A percentile compares a stretch with the other conserved stretches of the same genome.
Conservation (phyloP, 2,329 filamentous ascomycete species). For the Ceratocystis alfenasii region DNA sequence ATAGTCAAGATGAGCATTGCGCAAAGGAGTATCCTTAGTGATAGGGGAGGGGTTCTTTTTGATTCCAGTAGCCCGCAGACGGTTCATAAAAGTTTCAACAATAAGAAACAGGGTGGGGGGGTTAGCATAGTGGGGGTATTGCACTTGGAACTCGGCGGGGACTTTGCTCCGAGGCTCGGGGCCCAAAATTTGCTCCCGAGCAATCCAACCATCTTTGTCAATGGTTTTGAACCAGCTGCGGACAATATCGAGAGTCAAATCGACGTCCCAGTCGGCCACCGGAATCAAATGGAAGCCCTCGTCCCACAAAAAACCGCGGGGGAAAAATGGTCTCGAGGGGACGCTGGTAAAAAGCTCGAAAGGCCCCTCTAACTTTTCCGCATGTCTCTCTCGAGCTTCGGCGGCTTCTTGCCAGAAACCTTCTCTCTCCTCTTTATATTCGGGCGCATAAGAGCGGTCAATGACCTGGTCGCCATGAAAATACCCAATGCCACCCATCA, state of each 20-base stretch:
- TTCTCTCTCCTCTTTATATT: slow-evolving; percentile 91
- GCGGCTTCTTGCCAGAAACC: slow-evolving; percentile 91
- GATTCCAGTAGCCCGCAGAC: slow-evolving; percentile 39
- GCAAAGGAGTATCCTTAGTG: slow-evolving; percentile 20
- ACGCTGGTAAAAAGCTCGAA: slow-evolving; percentile 84
- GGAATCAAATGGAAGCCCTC: slow-evolving; percentile 92
- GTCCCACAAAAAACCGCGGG: slow-evolving; percentile 92
- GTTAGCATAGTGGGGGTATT: slow-evolving; percentile 96
- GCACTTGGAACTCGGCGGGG: slow-evolving; percentile 79
- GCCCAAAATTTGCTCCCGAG: slow-evolving; percentile 87
- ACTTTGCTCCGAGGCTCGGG: slow-evolving; percentile 89
- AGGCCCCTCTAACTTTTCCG: slow-evolving; percentile 63
- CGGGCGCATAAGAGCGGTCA: slow-evolving; percentile 79
- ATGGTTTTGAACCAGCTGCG: slow-evolving; percentile 94
- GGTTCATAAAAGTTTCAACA: slow-evolving; percentile 71
- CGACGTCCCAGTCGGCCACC: slow-evolving; percentile 86
- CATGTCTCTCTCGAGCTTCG: slow-evolving; percentile 57
- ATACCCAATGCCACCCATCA: slow-evolving; percentile 88
- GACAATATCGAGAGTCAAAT: slow-evolving; percentile 75
- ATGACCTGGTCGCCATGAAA: slow-evolving; percentile 83
- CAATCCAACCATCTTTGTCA: slow-evolving; percentile 96
- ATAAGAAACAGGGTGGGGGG: slow-evolving; percentile 89
- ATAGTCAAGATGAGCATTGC: slow-evolving; percentile 21
- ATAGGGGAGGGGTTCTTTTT: slow-evolving; percentile 16
- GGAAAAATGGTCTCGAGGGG: slow-evolving; percentile 90